A percentile compares a stretch with the other conserved stretches of the same genome.
Conservation (phyloP, 495 filamentous ascomycete species). For the Aspergillus asperescens region DNA sequence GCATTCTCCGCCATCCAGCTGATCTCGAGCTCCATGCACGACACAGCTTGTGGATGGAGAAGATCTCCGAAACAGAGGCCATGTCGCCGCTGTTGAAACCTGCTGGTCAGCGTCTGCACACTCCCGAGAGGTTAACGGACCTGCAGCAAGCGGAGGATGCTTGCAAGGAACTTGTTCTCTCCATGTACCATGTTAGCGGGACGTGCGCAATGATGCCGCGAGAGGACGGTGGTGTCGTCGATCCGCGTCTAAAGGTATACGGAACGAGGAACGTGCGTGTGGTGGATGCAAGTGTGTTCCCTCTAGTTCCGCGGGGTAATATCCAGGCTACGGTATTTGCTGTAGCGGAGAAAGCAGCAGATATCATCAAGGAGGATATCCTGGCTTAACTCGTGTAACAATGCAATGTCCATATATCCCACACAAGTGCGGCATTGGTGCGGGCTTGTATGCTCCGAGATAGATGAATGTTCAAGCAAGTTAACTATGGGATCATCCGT, state of each 20-base stretch:
- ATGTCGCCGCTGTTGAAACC: not conserved
- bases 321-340: conserved; percentile 52
- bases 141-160: conserved; percentile 28
- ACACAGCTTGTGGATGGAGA: conserved; percentile 2
- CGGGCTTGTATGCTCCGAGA: too few species aligned
- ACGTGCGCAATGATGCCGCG: conserved; percentile 50
- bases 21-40: conserved; percentile 37
- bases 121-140: conserved; percentile 18
- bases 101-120: not conserved
- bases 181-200: conserved; percentile 31
- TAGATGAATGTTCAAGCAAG: too few species aligned
- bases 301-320: conserved; percentile 40
- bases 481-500: too few species aligned
- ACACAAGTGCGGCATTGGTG: too few species aligned
- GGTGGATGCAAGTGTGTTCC: conserved; percentile 41
- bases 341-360: conserved; percentile 48
- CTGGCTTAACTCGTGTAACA: too few species aligned
- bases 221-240: conserved; percentile 41
- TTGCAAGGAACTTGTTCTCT: not conserved
- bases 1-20: conserved; percentile 14
- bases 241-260: conserved; percentile 43
- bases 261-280: conserved; percentile 46
- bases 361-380: conserved; percentile 32
- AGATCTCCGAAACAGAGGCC: not conserved
- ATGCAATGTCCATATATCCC: too few species aligned